Evolutionary conservation across 2,329 filamentous ascomycete genomes (phyloP), one percentile per base, ranked within the genome.

Genomic region (Daldinia sp.): DNA sequence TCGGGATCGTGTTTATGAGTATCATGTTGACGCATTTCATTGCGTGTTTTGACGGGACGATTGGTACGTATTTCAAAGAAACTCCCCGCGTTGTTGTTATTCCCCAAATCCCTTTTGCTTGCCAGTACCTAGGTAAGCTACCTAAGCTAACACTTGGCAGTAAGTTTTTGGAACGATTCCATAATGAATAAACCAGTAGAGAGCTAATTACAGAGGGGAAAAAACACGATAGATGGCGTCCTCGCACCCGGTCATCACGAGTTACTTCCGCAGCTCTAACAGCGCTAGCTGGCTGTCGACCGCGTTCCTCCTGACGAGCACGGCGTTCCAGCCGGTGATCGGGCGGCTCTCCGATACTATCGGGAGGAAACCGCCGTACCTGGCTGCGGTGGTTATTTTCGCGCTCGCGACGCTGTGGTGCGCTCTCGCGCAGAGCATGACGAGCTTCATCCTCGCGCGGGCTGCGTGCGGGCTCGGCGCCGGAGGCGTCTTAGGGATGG

Each of bases 211-310:
- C 33, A 53, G 12, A 3, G 13, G 7, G 7, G n/a, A n/a, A 4
- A 13, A 54, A 37, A 20, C 37, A 15, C 18, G 20, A 23, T 37
- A 54, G 51, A 94, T 95, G 92, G 92, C 92, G 4, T 93, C 91
- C 2, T 90, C 87, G 46, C 92, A 96, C 78, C 92, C 92, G 0
- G 91, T 93, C 64, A 93, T 95, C 68, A 94, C 92, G 0, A 93
- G 91, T 0, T 89, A 94, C 78, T 95, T 95, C 79, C 82, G 89
- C 68, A 87, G 91, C 55, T 92, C 92, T 35, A 93, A 95, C 78
- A 89, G 89, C 53, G 93, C 93, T 2, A 93, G 92, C 1, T 96
- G 93, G 93, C 84, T 95, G 4, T 93, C 92, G 1, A 95, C 92
- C 0, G 88, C 91, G 0, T 95, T 94, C 71, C 80, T 95, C 39